Evolutionary conservation across 441 rosid genomes (phyloP), one percentile per base, ranked within the genome.

Genomic region (Euphorbia schlechtendalii): DNA sequence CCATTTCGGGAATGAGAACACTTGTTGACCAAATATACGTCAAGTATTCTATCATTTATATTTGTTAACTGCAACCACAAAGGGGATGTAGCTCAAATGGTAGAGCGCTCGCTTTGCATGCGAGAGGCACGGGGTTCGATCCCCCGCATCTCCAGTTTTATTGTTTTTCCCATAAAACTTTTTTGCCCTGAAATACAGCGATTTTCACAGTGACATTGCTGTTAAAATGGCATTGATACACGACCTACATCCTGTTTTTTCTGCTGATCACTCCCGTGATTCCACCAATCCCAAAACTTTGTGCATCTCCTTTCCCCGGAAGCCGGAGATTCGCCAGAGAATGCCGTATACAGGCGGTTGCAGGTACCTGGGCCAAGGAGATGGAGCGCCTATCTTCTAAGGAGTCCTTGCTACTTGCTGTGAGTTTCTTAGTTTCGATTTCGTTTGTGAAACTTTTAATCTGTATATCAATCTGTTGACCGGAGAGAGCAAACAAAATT

Each of bases 21-120:
- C n/a, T n/a, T n/a, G n/a, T n/a, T n/a, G n/a, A n/a, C n/a, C n/a
- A n/a, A n/a, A n/a, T n/a, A n/a, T n/a, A n/a, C n/a, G n/a, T n/a
- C n/a, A n/a, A n/a, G n/a, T n/a, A n/a, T n/a, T n/a, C n/a, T n/a
- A n/a, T n/a, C n/a, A n/a, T n/a, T n/a, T n/a, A n/a, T n/a, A n/a
- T n/a, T n/a, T n/a, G n/a, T n/a, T n/a, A n/a, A n/a, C n/a, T n/a
- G n/a, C n/a, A n/a, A n/a, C n/a, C n/a, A n/a, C n/a, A 3, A 13
- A 13, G 92, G 94, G 96, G 92, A 84, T 87, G 92, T 91, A 86
- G 96, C 91, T 86, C 98, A 86, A 84, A 88, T 90, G 97, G 93
- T 92, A 88, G 92, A 92, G 93, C 92, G 92, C 97, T 89, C 88
- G 93, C 90, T 95, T 88, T 84, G 92, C 96, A 87, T 89, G 95